Evolutionary conservation across 1,139 yeast genomes (phyloP).

Genomic region (Candida labiduridarum): DNA sequence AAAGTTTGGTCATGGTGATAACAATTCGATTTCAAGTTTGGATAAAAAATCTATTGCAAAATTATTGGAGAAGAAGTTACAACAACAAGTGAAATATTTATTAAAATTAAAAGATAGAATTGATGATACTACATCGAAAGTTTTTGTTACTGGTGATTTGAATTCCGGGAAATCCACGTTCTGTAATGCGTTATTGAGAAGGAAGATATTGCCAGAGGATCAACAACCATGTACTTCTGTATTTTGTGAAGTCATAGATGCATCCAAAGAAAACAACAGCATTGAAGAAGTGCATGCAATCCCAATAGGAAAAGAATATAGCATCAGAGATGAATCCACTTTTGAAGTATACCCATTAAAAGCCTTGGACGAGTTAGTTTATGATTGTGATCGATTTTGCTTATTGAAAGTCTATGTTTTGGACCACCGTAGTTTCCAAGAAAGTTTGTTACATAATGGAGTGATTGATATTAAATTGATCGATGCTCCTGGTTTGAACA

Average conservation of each 20-base stretch:
- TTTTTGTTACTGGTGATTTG: conserved; percentile 93
- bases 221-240: conserved; percentile 98
- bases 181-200: conserved; percentile 84
- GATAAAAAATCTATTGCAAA: conserved; percentile 69
- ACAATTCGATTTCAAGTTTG: conserved; percentile 51
- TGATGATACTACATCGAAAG: conserved; percentile 91
- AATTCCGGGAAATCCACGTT: conserved; percentile 97
- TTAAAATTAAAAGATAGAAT: conserved; percentile 78
- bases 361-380: conserved; percentile 70
- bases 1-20: conserved; percentile 53
- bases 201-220: conserved; percentile 86
- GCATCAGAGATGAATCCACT: conserved; percentile 63
- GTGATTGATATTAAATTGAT: conserved; percentile 89
- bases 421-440: conserved; percentile 69
- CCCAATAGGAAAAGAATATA: conserved; percentile 54
- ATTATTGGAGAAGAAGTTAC: conserved; percentile 63
- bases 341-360: conserved; percentile 57
- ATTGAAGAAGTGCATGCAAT: conserved; percentile 94
- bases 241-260: conserved; percentile 92
- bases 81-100: conserved; percentile 67
- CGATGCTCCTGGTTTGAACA: conserved; percentile 96
- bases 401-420: conserved; percentile 79
- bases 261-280: conserved; percentile 65
- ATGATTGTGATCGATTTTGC: conserved; percentile 70
- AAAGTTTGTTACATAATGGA: conserved; percentile 82